Conservation (phyloP, 2,329 filamentous ascomycete species). For the Cladosporium sp. region DNA sequence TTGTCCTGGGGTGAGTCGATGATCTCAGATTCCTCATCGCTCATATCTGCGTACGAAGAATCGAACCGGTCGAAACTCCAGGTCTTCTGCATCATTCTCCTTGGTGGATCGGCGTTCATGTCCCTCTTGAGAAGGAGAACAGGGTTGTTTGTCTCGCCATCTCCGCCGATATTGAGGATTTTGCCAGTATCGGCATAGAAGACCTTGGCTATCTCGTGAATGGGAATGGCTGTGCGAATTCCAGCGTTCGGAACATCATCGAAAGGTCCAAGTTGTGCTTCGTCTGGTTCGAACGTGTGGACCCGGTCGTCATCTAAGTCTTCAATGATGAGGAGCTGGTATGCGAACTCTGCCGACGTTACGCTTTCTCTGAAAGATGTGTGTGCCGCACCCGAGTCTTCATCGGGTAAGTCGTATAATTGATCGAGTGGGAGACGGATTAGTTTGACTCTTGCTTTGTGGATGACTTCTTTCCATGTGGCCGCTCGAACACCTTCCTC, state of each 20-base stretch:
- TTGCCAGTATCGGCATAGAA: conserved; percentile 91
- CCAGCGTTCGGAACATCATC: conserved; percentile 60
- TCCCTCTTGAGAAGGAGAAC: conserved; percentile 72
- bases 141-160: conserved; percentile 65
- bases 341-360: conserved; percentile 61
- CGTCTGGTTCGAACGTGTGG: conserved; percentile 60
- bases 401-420: conserved; percentile 42
- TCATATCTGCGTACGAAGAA: not conserved
- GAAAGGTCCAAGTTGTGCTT: conserved; percentile 52
- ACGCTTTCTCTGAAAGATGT: conserved; percentile 14
- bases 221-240: conserved; percentile 61
- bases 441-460: conserved; percentile 83
- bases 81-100: conserved; percentile 49
- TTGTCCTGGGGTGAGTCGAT: not conserved
- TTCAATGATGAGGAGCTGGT: conserved; percentile 77
- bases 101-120: conserved; percentile 56
- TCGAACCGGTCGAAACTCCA: conserved; percentile 1
- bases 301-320: conserved; percentile 70
- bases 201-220: conserved; percentile 78
- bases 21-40: not conserved
- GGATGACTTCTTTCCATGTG: conserved; percentile 93
- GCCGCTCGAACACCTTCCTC: conserved; percentile 58
- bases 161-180: conserved; percentile 74
- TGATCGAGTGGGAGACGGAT: conserved; percentile 60
- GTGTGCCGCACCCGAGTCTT: conserved; percentile 24